These are phyloP conservation scores for Metschnikowia hibisci DNA, from an alignment of 805 yeast genomes.

Conservation along the genomic window DNA sequence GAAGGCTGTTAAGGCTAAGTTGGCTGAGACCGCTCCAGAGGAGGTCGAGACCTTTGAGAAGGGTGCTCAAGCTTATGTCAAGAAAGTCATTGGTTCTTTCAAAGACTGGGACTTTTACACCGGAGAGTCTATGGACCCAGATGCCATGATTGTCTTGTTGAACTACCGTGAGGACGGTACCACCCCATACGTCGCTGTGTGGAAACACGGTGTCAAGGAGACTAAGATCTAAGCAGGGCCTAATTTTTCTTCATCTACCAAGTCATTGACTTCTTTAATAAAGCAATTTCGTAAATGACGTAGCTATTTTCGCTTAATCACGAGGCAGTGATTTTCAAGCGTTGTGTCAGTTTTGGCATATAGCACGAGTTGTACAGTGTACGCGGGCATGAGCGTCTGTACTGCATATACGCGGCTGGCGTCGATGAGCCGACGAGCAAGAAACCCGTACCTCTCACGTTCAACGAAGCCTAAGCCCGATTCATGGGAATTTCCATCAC, in stretches of 20 bases:
- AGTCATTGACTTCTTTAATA: neutral
- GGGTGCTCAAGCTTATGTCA: conserved; percentile 95
- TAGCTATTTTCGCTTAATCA: conserved; percentile 15
- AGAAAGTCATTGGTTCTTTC: conserved; percentile 93
- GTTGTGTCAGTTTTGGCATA: conserved; percentile 60
- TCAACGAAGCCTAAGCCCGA: conserved; percentile 42
- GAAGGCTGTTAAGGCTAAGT: conserved; percentile 90
- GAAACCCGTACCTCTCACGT: conserved; percentile 58
- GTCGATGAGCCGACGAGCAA: conserved; percentile 71
- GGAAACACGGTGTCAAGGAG: conserved; percentile 96
- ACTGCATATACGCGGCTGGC: conserved; percentile 60
- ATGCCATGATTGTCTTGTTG: conserved; percentile 94
- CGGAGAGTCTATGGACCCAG: conserved; percentile 99
- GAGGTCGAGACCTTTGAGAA: conserved; percentile 85
- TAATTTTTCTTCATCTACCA: neutral
- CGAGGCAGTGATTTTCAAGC: conserved; percentile 64
- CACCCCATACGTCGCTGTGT: conserved; percentile 95
- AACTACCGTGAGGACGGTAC: conserved; percentile 99
- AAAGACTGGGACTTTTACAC: conserved; percentile 99
- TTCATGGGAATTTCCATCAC: conserved; percentile 39
- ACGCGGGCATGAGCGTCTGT: conserved; percentile 28
- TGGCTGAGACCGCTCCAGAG: conserved; percentile 88
- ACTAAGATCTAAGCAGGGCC: conserved; percentile 69
- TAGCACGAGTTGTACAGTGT: conserved; percentile 47
- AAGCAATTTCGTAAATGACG: neutral